Evolutionary conservation across 2,329 filamentous ascomycete genomes (phyloP).

Genomic region (Didymella arachidicola): DNA sequence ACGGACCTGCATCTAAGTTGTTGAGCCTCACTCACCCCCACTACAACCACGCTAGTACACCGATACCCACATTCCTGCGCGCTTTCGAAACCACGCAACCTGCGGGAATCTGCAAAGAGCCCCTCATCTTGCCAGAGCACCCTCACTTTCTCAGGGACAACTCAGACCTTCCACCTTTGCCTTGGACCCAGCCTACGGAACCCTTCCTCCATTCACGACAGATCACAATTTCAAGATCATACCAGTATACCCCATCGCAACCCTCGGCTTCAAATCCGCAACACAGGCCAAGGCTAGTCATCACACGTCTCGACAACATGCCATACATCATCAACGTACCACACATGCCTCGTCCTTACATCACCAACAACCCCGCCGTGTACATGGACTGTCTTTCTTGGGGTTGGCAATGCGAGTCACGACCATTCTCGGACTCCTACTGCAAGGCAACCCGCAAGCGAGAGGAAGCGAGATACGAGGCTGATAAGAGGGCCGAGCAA

Average conservation of each 20-base stretch:
- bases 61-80: constrained; percentile 18
- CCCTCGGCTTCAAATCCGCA: neutral
- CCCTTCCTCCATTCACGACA: neutral
- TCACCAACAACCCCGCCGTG: constrained; percentile 33
- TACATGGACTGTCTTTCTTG: constrained; percentile 29
- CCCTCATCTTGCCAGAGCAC: constrained; percentile 3
- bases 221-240: neutral
- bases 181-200: neutral
- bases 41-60: constrained; percentile 18
- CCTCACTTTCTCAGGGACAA: neutral
- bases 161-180: neutral
- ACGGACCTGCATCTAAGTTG: constrained; percentile 18
- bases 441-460: constrained; percentile 25
- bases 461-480: constrained; percentile 24
- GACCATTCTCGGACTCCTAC: constrained; percentile 26
- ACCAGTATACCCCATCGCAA: neutral
- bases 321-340: constrained; percentile 34
- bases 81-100: constrained; percentile 14
- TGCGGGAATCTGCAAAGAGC: constrained; percentile 12
- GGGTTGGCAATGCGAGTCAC: constrained; percentile 30
- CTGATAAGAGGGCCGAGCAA: constrained; percentile 23
- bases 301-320: constrained; percentile 18
- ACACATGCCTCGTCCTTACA: constrained; percentile 23
- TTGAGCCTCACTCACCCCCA: constrained; percentile 20
- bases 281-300: neutral